Conservation (phyloP, 139 green algal genomes). For the Raphidocelis subcapitata region DNA sequence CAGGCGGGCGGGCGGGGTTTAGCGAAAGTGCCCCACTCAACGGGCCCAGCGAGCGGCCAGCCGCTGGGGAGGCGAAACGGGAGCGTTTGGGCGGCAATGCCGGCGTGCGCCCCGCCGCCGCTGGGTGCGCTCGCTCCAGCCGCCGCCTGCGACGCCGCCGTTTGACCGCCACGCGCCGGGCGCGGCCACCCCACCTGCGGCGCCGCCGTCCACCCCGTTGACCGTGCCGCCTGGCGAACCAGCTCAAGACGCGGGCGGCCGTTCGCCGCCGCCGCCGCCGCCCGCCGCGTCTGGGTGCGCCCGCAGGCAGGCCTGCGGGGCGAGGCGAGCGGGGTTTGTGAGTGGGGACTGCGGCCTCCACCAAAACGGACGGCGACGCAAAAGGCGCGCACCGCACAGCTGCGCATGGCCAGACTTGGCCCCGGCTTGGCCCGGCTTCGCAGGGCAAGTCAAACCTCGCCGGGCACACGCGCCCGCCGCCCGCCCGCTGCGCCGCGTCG, state of each 20-base stretch:
- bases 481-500: not conserved
- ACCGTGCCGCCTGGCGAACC: not conserved
- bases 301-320: constrained; percentile 19
- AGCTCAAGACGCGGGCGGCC: not conserved
- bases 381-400: not conserved
- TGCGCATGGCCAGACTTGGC: not conserved
- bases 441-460: not conserved
- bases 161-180: not conserved
- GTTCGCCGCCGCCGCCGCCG: not conserved
- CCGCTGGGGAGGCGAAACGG: too few relatives aligned
- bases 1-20: not conserved
- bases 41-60: too few relatives aligned
- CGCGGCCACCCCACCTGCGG: not conserved
- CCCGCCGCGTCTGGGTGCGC: constrained; percentile 19
- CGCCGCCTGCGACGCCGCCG: not conserved
- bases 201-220: not conserved
- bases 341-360: too few relatives aligned
- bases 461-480: too few relatives aligned
- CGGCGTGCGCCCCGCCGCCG: too few relatives aligned
- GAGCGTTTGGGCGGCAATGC: too few relatives aligned
- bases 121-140: not conserved
- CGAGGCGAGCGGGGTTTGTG: too few relatives aligned
- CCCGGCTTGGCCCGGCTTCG: not conserved
- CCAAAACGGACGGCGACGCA: not conserved
- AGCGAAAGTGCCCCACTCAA: not conserved